Evolutionary conservation across 108 stramenopile species (phyloP).

Genomic region (Cyclotella sp.): DNA sequence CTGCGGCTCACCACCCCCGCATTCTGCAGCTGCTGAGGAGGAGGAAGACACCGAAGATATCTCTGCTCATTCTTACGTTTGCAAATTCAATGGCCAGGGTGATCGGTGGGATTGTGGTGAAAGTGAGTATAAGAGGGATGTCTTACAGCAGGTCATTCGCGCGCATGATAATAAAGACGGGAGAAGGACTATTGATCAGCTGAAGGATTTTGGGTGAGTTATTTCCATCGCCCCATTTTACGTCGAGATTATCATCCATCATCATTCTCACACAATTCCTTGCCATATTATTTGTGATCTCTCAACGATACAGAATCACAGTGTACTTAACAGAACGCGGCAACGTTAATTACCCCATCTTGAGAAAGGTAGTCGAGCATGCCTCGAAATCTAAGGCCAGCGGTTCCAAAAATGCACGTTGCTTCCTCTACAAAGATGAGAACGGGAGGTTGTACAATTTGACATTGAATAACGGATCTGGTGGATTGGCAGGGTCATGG

Average conservation of each 20-base stretch:
- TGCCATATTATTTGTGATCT: not conserved
- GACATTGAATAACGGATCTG: constrained; percentile 44
- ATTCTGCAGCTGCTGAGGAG: not conserved
- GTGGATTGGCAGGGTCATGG: constrained; percentile 55
- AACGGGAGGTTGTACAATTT: constrained; percentile 64
- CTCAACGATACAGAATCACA: constrained; percentile 25
- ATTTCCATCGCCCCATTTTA: not conserved
- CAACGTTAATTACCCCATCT: constrained; percentile 26
- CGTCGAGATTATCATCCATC: not conserved
- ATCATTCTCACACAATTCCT: not conserved
- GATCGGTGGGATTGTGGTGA: constrained; percentile 28
- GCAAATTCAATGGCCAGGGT: constrained; percentile 29
- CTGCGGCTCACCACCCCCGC: not conserved
- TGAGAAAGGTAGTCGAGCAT: constrained; percentile 48
- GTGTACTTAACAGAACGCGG: constrained; percentile 50
- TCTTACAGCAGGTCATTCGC: constrained; percentile 43
- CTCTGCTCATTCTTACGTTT: constrained; percentile 36
- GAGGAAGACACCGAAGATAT: constrained; percentile 11
- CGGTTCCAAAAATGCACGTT: constrained; percentile 48
- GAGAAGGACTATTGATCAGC: constrained; percentile 46
- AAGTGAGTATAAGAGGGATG: constrained; percentile 27
- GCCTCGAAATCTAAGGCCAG: constrained; percentile 22
- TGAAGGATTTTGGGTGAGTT: constrained; percentile 49
- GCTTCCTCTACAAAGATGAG: constrained; percentile 62
- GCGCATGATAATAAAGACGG: constrained; percentile 38